Conservation (phyloP, 2,329 filamentous ascomycete genomes). For the Diaporthe nobilis region DNA sequence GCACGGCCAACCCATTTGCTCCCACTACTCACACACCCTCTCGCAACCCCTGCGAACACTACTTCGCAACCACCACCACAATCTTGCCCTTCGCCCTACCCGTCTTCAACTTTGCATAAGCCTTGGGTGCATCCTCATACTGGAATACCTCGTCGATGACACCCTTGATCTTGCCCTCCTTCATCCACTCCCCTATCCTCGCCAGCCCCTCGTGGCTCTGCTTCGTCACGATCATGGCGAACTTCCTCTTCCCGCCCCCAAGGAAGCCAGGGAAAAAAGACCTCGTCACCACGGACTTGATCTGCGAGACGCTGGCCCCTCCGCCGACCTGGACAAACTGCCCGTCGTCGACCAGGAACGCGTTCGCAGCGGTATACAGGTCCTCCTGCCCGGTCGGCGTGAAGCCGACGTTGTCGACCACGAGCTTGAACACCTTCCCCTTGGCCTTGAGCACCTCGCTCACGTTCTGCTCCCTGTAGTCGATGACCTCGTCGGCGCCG, state of each 20-base stretch:
- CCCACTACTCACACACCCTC: neutral
- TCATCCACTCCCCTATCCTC: constrained; percentile 68
- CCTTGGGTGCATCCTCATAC: constrained; percentile 69
- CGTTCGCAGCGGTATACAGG: constrained; percentile 67
- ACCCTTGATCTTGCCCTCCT: constrained; percentile 69
- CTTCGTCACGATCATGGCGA: constrained; percentile 53
- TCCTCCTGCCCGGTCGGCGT: constrained; percentile 51
- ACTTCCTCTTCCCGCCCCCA: constrained; percentile 58
- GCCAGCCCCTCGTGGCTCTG: constrained; percentile 60
- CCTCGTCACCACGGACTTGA: constrained; percentile 45
- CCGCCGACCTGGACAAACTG: constrained; percentile 68
- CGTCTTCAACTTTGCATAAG: constrained; percentile 70
- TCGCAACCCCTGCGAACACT: neutral
- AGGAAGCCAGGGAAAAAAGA: constrained; percentile 51
- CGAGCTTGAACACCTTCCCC: constrained; percentile 64
- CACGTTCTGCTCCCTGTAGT: constrained; percentile 68
- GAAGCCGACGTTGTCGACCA: constrained; percentile 71
- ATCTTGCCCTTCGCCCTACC: constrained; percentile 72
- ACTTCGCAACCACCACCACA: constrained; percentile 53
- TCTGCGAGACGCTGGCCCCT: constrained; percentile 44
- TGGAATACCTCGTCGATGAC: constrained; percentile 69
- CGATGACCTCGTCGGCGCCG: constrained; percentile 75
- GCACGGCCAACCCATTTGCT: no score
- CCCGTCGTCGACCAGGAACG: constrained; percentile 64
- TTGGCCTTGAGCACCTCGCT: constrained; percentile 60